A percentile compares a stretch with the other conserved stretches of the same genome.
These are phyloP conservation scores for Plasmodium billcollinsi DNA, from an alignment of 169 alveolate species.

Conservation along the genomic window DNA sequence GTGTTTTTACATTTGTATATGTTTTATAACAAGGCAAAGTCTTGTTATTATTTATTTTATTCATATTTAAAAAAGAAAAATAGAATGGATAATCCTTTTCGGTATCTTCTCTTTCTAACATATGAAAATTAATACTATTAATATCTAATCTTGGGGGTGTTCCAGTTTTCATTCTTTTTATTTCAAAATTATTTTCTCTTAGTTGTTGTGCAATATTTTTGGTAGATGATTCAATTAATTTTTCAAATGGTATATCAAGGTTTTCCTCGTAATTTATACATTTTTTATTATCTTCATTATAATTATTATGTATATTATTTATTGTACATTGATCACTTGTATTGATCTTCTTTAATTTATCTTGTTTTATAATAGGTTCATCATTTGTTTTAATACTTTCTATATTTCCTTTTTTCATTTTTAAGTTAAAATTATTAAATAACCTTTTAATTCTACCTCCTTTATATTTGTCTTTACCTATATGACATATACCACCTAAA, in stretches of 20 bases:
- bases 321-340: background rate
- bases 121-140: slow-evolving; percentile 86
- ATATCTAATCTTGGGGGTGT: slow-evolving; percentile 93
- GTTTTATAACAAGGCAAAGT: slow-evolving; percentile 88
- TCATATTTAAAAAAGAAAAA: slow-evolving; percentile 87
- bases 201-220: slow-evolving; percentile 43
- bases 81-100: slow-evolving; percentile 87
- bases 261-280: background rate
- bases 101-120: slow-evolving; percentile 87
- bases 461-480: slow-evolving; percentile 84
- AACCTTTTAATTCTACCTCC: slow-evolving; percentile 58
- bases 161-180: slow-evolving; percentile 86
- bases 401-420: background rate
- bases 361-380: too few relatives aligned
- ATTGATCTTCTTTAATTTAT: too few relatives aligned
- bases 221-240: slow-evolving; percentile 37
- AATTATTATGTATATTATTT: background rate
- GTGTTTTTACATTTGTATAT: slow-evolving; percentile 88
- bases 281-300: background rate
- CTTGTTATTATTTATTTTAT: slow-evolving; percentile 52
- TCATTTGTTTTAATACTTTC: background rate
- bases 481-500: slow-evolving; percentile 90
- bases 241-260: slow-evolving; percentile 8
- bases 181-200: slow-evolving; percentile 74
- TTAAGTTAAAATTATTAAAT: background rate